Base-by-base conservation (phyloP, 225 moss, liverwort and hornwort genomes). In the Antitrichia curtipendula region DNA sequence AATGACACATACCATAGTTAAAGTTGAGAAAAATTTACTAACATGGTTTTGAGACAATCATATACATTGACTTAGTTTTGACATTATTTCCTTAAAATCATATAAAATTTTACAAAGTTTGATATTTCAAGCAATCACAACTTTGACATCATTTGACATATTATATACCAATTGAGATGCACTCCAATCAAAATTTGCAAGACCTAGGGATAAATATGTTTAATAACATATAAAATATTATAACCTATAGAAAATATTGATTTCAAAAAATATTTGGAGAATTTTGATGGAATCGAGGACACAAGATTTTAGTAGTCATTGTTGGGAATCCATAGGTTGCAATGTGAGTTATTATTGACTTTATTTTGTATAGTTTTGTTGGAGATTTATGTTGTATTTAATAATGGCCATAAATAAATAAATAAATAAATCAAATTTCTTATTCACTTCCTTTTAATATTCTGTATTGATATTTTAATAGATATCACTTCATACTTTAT, bases 391-490 rank as follows among this genome's bases (percentile, higher is more conserved):
- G 2, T 16, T 40, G 1, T 7, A 28, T 41, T 58, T 8, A 19
- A 18, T 25, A 57, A 38, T 3, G 1, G 12, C 5, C 5, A 17
- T 25, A 5, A 58, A 41, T 27, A 1, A 27, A 11, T 19, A 2
- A 4, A 8, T 12, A 40, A 2, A 1, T 25, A 8, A 58, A 0
- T 25, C n/a, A n/a, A n/a, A n/a, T n/a, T 53, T 78, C 2, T 41
- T 29, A 41, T 3, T 29, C 19, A 38, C 12, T 58, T 28, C 5
- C 18, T 29, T 56, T 2, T 19, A 41, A 28, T 56, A 41, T 59
- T 56, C 3, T 22, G 7, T 16, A 3, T 13, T n/a, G 9, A 45
- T 45, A 45, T 45, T 9, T 45, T 45, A 45, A 45, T 45, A 56
- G 16, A 3, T 21, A 76, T 79, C 19, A 28, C 12, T 58, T 58